Percentiles rank a stretch among this genome's conserved stretches.
Evolutionary conservation across 2,329 filamentous ascomycete species (phyloP).

Genomic region (Venturia aucupariae): DNA sequence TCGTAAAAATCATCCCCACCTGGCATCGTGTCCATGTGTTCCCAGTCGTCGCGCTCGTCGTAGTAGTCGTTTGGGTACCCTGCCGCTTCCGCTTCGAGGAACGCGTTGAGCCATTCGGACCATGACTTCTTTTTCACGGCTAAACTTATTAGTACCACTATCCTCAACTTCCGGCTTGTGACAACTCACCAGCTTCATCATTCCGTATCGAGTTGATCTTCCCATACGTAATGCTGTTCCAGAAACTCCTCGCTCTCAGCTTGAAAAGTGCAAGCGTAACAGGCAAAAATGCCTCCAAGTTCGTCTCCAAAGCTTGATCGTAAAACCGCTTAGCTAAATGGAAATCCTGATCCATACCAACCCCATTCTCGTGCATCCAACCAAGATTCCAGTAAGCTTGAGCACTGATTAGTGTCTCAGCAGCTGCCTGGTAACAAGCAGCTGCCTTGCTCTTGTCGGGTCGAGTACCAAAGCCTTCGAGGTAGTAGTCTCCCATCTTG

Average conservation of each 20-base stretch:
- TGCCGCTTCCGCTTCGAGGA: conserved; percentile 52
- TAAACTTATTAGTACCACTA: conserved; percentile 19
- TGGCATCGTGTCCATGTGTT: conserved; percentile 23
- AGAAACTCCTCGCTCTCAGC: conserved; percentile 74
- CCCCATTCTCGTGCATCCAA: conserved; percentile 98
- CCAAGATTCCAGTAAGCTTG: conserved; percentile 96
- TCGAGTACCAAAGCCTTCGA: conserved; percentile 66
- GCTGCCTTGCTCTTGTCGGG: conserved; percentile 76
- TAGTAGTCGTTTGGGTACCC: conserved; percentile 42
- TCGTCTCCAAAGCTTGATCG: conserved; percentile 83
- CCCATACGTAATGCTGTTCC: conserved; percentile 90
- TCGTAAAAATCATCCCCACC: conserved; percentile 46
- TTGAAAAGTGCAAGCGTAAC: conserved; percentile 84
- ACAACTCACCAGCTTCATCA: conserved; percentile 66
- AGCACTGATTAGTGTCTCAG: conserved; percentile 82
- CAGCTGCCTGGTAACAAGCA: conserved; percentile 83
- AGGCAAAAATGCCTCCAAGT: conserved; percentile 83
- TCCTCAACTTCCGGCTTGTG: background rate
- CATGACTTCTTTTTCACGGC: conserved; percentile 48
- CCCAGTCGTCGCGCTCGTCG: conserved; percentile 45
- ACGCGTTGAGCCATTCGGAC: conserved; percentile 84
- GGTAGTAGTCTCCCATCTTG: conserved; percentile 98
- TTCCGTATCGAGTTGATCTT: conserved; percentile 75
- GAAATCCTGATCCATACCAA: conserved; percentile 89
- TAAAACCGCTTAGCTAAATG: conserved; percentile 96